phyloP scores from a whole-genome alignment of 2,329 filamentous ascomycete genomes.

The Neofusicoccum sp. region DNA sequence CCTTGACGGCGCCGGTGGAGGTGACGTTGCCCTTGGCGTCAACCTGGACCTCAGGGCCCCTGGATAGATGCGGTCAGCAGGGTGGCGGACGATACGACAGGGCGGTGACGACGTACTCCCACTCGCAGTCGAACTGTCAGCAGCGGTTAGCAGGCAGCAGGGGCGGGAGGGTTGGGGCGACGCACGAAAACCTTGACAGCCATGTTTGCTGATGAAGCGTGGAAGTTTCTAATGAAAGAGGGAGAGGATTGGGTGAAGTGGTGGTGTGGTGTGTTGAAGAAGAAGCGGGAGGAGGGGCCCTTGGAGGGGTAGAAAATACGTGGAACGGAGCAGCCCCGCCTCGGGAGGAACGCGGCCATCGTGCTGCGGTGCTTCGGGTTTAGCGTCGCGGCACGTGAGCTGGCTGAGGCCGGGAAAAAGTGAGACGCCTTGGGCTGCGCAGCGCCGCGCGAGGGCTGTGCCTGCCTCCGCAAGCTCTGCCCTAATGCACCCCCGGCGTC shows the following conservation, averaged over 20 bases:
- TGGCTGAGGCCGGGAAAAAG: constrained; percentile 23
- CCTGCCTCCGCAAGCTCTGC: constrained; percentile 17
- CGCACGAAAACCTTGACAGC: constrained; percentile 64
- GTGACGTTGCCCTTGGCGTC: constrained; percentile 57
- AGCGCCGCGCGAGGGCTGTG: constrained; percentile 14
- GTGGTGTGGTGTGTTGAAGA: constrained; percentile 36
- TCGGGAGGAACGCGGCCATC: constrained; percentile 17
- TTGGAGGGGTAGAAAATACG: constrained; percentile 23
- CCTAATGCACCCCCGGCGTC: constrained; percentile 15
- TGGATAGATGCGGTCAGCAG: constrained; percentile 50
- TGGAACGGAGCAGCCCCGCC: constrained; percentile 20
- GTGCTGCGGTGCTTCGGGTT: constrained; percentile 7
- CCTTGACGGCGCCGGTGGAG: constrained; percentile 51
- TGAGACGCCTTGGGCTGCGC: constrained; percentile 23
- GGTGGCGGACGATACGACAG: neutral
- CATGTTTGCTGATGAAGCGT: constrained; percentile 74
- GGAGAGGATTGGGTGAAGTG: constrained; percentile 31
- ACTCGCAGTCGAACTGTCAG: constrained; percentile 34
- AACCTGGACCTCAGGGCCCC: constrained; percentile 70
- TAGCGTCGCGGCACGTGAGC: constrained; percentile 27
- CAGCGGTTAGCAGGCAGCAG: constrained; percentile 36
- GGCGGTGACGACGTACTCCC: constrained; percentile 20
- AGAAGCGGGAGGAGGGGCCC: constrained; percentile 36
- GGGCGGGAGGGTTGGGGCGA: constrained; percentile 30
- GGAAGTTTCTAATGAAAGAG: constrained; percentile 54